Evolutionary conservation across 148 eudicot genomes (phyloP).

Genomic region (Bassia scoparia): DNA sequence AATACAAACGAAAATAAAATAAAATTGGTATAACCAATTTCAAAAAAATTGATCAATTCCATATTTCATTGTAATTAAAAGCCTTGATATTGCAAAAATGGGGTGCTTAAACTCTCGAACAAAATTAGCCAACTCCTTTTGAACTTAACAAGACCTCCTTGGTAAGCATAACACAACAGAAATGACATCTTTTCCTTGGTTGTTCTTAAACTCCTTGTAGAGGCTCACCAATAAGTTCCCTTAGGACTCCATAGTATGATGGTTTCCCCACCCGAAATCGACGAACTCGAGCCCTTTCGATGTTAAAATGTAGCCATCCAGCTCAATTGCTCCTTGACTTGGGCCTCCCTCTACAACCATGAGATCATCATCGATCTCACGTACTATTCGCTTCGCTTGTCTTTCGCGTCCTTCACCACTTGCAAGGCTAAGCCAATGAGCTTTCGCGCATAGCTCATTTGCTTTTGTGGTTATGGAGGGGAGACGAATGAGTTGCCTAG

Average conservation of each 20-base stretch:
- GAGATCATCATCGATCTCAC: neutral
- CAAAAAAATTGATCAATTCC: too few species aligned
- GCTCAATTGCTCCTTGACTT: neutral
- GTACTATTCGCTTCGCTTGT: neutral
- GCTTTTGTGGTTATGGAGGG: neutral
- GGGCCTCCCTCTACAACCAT: neutral
- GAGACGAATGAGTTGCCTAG: neutral
- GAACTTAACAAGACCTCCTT: neutral
- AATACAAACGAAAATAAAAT: too few species aligned
- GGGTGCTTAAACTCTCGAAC: neutral
- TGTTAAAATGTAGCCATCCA: neutral
- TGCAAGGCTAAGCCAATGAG: neutral
- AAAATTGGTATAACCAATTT: too few species aligned
- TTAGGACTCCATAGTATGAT: neutral
- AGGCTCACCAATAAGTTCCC: neutral
- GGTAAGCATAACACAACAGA: neutral
- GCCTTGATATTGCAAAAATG: neutral
- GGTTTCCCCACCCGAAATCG: neutral
- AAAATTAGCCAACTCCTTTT: neutral
- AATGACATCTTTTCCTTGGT: neutral
- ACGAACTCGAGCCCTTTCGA: neutral
- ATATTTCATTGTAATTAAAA: too few species aligned
- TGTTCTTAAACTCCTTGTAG: too few species aligned
- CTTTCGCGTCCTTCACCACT: neutral
- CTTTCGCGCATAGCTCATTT: neutral